Evolutionary conservation across 2,329 filamentous ascomycete species (phyloP), one percentile per base, ranked within the genome.

Genomic region (Rhytidhysteron rufulum): DNA sequence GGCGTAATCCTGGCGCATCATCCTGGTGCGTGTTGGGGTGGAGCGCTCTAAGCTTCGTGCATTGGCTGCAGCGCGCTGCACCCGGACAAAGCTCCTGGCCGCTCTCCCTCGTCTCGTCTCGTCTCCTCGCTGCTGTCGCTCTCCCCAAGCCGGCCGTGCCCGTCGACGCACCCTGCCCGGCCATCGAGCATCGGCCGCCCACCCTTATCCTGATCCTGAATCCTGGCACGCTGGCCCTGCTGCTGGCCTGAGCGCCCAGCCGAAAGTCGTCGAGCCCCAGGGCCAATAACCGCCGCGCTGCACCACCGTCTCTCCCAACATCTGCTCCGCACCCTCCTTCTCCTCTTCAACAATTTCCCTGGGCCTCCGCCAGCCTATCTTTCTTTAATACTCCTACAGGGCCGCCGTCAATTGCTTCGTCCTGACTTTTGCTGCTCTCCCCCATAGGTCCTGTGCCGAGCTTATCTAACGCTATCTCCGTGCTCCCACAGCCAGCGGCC

Each of bases 221-320:
- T 52, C 58, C 59, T 41, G 50, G 57, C 46, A 39, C 49, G 31
- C n/a, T 15, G 17, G 41, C 30, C 25, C 45, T 47, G 33, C 48
- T 42, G n/a, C n/a, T n/a, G n/a, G n/a, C n/a, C n/a, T n/a, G n/a
- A n/a, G n/a, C n/a, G n/a, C n/a, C n/a, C n/a, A n/a, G n/a, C n/a
- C n/a, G n/a, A n/a, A 49, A 43, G 46, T 41, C 49, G 44, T 41
- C 40, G 43, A 33, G 36, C 34, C 43, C 43, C 48, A 51, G 51
- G 48, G 47, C 54, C 56, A 58, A 59, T 59, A 60, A 53, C 53
- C 57, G 52, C 54, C 34, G 47, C 44, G 43, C 45, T 46, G 24
- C 45, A 53, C 53, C 55, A 52, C 57, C 54, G 57, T 53, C 51
- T 51, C 44, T 43, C 60, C 56, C 60, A 62, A 61, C 58, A 61